Percentiles rank a stretch among this genome's conserved stretches.
Conservation (phyloP, 371 early-diverging fungal genomes). For the Fennellomyces sp. region DNA sequence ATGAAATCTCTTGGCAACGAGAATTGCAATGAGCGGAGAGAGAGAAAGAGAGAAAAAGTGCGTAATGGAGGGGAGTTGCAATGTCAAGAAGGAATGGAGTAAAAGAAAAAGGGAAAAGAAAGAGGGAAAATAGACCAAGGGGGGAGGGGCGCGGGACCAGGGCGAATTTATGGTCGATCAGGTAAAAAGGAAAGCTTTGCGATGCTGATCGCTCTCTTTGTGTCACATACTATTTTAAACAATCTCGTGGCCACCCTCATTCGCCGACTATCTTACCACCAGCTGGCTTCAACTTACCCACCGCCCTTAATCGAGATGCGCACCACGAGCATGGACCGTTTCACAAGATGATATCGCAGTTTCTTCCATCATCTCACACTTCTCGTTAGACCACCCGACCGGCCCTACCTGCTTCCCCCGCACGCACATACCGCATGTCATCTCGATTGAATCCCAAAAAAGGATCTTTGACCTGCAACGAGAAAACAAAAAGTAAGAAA, state of each 20-base stretch:
- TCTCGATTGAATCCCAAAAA: too few species aligned
- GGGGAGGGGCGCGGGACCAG: constrained; percentile 1
- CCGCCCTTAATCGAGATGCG: constrained; percentile 9
- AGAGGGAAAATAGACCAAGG: constrained; percentile 9
- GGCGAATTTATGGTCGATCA: constrained; percentile 6
- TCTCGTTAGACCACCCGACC: background rate
- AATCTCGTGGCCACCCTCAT: constrained; percentile 5
- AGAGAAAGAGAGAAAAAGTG: constrained; percentile 4
- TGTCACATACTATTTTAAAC: constrained; percentile 13
- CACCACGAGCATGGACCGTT: constrained; percentile 8
- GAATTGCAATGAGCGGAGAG: constrained; percentile 4
- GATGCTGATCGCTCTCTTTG: constrained; percentile 13
- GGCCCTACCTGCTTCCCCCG: too few species aligned
- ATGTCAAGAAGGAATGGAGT: constrained; percentile 15
- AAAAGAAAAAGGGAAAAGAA: constrained; percentile 10
- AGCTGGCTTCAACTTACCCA: too few species aligned
- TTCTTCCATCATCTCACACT: background rate
- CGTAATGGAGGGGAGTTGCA: too few species aligned
- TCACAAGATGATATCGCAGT: constrained; percentile 7
- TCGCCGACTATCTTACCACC: too few species aligned
- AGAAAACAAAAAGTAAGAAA: too few species aligned
- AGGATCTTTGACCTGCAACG: too few species aligned
- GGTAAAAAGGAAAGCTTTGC: background rate
- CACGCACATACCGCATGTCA: too few species aligned
- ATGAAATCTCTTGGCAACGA: background rate